These are phyloP conservation scores for Globisporangium okanoganense DNA, from an alignment of 352 stramenopile genomes.

Conservation along the genomic window DNA sequence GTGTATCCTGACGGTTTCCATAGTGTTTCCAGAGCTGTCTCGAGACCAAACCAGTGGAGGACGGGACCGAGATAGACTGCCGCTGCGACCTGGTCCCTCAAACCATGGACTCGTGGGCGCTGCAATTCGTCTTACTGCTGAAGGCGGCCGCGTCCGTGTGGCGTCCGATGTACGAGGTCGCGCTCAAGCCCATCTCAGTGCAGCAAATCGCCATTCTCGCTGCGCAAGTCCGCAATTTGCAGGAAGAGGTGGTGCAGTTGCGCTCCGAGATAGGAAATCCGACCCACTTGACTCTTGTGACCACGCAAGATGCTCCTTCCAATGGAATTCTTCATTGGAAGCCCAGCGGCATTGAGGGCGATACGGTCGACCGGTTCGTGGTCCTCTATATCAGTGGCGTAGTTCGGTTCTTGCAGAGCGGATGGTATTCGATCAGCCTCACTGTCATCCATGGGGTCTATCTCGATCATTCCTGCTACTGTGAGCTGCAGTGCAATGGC, in stretches of 20 bases:
- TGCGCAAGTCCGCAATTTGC: constrained; percentile 7
- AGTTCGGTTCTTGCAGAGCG: too few relatives aligned
- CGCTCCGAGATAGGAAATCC: neutral
- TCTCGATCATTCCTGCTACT: too few relatives aligned
- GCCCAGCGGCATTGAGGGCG: too few relatives aligned
- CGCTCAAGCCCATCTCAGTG: neutral
- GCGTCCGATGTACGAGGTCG: constrained; percentile 5
- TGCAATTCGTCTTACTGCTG: neutral
- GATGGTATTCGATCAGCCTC: too few relatives aligned
- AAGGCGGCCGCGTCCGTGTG: neutral
- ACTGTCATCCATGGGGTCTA: too few relatives aligned
- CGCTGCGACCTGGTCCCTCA: neutral
- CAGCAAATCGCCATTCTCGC: constrained; percentile 5
- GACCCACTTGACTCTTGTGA: too few relatives aligned
- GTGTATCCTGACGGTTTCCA: too few relatives aligned
- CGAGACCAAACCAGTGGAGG: neutral
- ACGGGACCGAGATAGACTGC: neutral
- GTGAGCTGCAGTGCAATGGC: too few relatives aligned
- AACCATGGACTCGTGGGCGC: neutral
- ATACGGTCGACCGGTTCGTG: too few relatives aligned
- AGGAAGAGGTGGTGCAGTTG: constrained; percentile 2
- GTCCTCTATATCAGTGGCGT: too few relatives aligned
- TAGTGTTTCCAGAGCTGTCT: constrained; percentile 9
- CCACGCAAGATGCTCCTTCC: too few relatives aligned
- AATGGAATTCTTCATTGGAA: too few relatives aligned